These are phyloP conservation scores for Corynascus novoguineensis DNA, from an alignment of 495 filamentous ascomycete species.

Conservation along the genomic window DNA sequence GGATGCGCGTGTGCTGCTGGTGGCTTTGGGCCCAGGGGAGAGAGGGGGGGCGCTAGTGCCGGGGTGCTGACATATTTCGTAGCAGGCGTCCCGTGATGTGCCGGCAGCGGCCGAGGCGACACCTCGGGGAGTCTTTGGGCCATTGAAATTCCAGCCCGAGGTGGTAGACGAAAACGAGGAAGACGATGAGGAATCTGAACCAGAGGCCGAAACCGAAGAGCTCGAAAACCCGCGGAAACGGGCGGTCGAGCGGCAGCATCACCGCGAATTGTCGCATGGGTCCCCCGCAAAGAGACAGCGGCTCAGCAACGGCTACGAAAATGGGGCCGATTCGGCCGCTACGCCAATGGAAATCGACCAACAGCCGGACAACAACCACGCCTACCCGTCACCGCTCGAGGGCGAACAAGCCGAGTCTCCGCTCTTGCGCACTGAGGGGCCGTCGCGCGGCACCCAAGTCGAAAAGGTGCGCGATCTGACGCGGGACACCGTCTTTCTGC, in stretches of 20 bases:
- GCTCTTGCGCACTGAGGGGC: conserved; percentile 55
- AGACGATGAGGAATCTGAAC: conserved; percentile 31
- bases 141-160: conserved; percentile 35
- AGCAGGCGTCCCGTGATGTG: conserved; percentile 43
- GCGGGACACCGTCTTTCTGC: conserved; percentile 59
- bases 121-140: conserved; percentile 46
- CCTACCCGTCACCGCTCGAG: conserved; percentile 53
- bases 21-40: conserved; percentile 19
- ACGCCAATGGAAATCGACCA: conserved; percentile 57
- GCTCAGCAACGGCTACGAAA: conserved; percentile 57
- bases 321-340: conserved; percentile 55
- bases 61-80: conserved; percentile 42
- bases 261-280: conserved; percentile 44
- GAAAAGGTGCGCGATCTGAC: conserved; percentile 60
- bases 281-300: conserved; percentile 49
- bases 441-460: conserved; percentile 66
- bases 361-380: conserved; percentile 44
- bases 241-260: conserved; percentile 41
- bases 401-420: conserved; percentile 51
- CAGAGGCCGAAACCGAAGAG: conserved; percentile 30
- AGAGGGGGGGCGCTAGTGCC: conserved; percentile 21
- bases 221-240: conserved; percentile 48
- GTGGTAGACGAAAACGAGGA: conserved; percentile 29
- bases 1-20: conserved; percentile 21
- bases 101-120: conserved; percentile 40